Conservation (phyloP, 169 alveolate genomes). For the Plasmodium vinckei region DNA sequence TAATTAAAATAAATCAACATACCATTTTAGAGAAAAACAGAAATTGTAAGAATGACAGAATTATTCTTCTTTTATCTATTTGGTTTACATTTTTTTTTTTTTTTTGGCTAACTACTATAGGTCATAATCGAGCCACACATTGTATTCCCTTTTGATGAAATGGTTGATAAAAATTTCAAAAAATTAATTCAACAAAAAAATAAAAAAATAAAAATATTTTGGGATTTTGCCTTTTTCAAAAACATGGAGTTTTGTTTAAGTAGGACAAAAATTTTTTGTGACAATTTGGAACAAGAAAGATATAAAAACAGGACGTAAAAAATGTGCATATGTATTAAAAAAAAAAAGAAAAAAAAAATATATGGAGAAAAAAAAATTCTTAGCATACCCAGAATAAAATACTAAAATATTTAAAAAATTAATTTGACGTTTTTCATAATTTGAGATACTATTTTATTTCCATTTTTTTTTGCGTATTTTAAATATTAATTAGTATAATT, state of each 20-base stretch:
- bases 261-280: conserved; percentile 28
- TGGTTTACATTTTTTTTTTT: not conserved
- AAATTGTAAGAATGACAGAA: not conserved
- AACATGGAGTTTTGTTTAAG: conserved; percentile 44
- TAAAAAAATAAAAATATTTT: conserved; percentile 25
- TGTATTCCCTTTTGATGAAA: conserved; percentile 29
- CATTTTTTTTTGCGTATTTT: no score
- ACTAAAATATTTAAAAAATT: no score
- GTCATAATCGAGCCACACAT: conserved; percentile 13
- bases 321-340: no score
- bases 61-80: not conserved
- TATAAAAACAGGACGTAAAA: no score
- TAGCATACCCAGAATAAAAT: no score
- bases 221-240: conserved; percentile 54
- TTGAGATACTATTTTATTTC: no score
- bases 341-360: no score
- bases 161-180: conserved; percentile 16
- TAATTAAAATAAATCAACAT: no score
- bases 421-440: no score
- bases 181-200: conserved; percentile 25
- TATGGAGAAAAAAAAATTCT: no score
- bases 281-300: not conserved
- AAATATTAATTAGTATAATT: no score
- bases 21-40: no score
- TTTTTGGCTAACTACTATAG: not conserved